Evolutionary conservation across 2,329 filamentous ascomycete species (phyloP).

Genomic region (Neonectria coccinea): DNA sequence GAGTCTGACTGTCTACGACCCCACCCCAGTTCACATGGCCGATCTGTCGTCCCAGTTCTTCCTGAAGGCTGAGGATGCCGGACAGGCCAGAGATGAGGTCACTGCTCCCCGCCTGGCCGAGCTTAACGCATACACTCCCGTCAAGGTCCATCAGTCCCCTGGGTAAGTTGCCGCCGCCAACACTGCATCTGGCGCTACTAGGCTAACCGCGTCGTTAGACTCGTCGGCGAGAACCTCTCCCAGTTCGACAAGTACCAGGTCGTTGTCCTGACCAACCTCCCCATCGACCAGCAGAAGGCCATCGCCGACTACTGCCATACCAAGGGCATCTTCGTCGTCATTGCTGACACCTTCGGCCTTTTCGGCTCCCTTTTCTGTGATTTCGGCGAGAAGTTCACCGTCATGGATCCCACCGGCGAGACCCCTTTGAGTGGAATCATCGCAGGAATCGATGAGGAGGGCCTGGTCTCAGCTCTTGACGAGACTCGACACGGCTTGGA

Average conservation of each 20-base stretch:
- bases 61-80: slow-evolving; percentile 86
- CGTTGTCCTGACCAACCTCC: slow-evolving; percentile 87
- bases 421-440: slow-evolving; percentile 89
- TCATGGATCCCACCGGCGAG: slow-evolving; percentile 91
- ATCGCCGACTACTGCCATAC: slow-evolving; percentile 95
- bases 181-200: slow-evolving; percentile 14
- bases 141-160: slow-evolving; percentile 76
- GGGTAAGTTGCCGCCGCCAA: slow-evolving; percentile 54
- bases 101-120: slow-evolving; percentile 92
- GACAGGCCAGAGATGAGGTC: slow-evolving; percentile 88
- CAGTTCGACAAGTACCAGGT: slow-evolving; percentile 93
- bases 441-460: slow-evolving; percentile 88
- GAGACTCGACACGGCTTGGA: slow-evolving; percentile 95
- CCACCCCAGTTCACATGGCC: slow-evolving; percentile 82
- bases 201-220: slow-evolving; percentile 58
- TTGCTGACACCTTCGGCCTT: slow-evolving; percentile 90
- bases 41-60: slow-evolving; percentile 99
- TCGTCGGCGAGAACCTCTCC: slow-evolving; percentile 82
- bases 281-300: slow-evolving; percentile 81
- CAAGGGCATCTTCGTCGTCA: slow-evolving; percentile 91
- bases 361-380: slow-evolving; percentile 98
- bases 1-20: slow-evolving; percentile 93
- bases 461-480: slow-evolving; percentile 90
- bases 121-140: slow-evolving; percentile 95
- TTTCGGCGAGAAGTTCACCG: slow-evolving; percentile 93